phyloP scores from a whole-genome alignment of 2,329 filamentous ascomycete genomes.

The Leptosphaerulina australis region DNA sequence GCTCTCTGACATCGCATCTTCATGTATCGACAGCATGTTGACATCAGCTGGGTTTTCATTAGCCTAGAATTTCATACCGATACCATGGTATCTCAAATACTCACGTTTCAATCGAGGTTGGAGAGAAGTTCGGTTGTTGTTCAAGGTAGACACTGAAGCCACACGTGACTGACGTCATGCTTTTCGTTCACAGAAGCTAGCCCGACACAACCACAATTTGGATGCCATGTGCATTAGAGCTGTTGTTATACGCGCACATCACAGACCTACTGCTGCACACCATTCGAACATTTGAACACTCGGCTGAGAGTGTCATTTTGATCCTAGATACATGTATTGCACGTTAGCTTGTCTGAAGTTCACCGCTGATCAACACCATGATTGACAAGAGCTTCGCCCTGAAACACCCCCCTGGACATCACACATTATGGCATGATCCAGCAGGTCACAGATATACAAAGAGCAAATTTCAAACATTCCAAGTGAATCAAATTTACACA shows the following conservation, averaged over 20 bases:
- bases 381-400: neutral
- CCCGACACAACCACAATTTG: neutral
- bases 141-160: neutral
- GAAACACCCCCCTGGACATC: slow-evolving; percentile 13
- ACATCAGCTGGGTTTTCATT: neutral
- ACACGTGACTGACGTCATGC: slow-evolving; percentile 7
- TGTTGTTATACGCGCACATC: neutral
- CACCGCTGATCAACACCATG: neutral
- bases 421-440: slow-evolving; percentile 5
- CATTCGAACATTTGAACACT: neutral
- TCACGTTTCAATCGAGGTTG: neutral
- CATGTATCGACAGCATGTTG: neutral
- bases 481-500: neutral
- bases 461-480: too few relatives aligned
- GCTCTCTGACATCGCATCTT: neutral
- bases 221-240: neutral
- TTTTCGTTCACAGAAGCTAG: neutral
- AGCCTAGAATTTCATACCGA: neutral
- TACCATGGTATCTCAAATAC: neutral
- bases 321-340: neutral
- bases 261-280: neutral
- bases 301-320: neutral
- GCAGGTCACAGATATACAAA: neutral
- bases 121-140: too few relatives aligned
- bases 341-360: neutral